Conservation (phyloP, 768 basidiomycete genomes). For the Lenzites betulinus region DNA sequence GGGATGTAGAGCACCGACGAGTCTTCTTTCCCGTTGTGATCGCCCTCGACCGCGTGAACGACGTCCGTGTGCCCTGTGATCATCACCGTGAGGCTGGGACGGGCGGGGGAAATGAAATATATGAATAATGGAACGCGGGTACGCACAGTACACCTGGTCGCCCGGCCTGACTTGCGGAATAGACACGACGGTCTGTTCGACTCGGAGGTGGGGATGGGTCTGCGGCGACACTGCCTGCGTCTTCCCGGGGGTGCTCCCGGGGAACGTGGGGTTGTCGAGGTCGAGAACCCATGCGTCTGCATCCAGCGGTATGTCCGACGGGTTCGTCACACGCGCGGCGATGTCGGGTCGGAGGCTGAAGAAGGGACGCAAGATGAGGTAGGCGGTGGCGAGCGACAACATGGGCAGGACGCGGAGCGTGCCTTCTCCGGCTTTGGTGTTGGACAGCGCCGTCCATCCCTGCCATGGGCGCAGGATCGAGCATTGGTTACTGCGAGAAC, state of each 20-base stretch:
- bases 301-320: constrained; percentile 22
- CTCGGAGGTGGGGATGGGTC: constrained; percentile 66
- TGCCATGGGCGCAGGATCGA: constrained; percentile 55
- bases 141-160: constrained; percentile 68
- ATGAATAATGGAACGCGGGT: background rate
- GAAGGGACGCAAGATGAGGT: constrained; percentile 76
- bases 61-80: constrained; percentile 39
- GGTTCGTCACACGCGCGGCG: constrained; percentile 16
- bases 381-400: constrained; percentile 64
- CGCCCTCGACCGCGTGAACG: constrained; percentile 48
- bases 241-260: constrained; percentile 27
- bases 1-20: constrained; percentile 80
- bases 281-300: constrained; percentile 32
- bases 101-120: background rate
- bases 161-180: constrained; percentile 72
- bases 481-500: constrained; percentile 24
- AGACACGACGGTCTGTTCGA: constrained; percentile 63
- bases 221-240: constrained; percentile 50
- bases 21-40: constrained; percentile 55
- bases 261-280: constrained; percentile 29
- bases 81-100: background rate
- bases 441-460: constrained; percentile 51
- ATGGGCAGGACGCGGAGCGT: constrained; percentile 69
- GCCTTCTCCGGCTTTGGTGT: constrained; percentile 65
- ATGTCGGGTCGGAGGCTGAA: constrained; percentile 51